Conservation (phyloP, 371 early-diverging fungal species). For the Capillidium heterosporum region DNA sequence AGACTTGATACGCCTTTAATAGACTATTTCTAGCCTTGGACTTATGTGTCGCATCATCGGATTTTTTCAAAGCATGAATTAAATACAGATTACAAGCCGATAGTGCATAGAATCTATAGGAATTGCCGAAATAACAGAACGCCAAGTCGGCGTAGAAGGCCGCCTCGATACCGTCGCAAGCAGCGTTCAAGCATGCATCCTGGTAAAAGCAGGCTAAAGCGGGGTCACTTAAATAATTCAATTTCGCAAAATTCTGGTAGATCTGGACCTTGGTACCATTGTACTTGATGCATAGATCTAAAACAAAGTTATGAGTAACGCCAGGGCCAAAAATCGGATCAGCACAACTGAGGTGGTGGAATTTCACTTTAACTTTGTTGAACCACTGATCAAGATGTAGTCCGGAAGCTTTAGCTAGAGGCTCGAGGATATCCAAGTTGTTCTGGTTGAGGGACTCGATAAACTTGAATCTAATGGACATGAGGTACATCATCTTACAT, state of each 20-base stretch:
- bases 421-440: neutral
- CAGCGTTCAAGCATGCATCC: too few relatives aligned
- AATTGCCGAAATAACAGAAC: neutral
- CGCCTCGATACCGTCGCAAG: too few relatives aligned
- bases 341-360: neutral
- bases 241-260: neutral
- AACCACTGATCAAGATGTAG: neutral
- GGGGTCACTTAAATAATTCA: too few relatives aligned
- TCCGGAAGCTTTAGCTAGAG: neutral
- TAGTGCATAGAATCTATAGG: conserved; percentile 1
- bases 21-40: too few relatives aligned
- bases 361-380: neutral
- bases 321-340: neutral
- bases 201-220: too few relatives aligned
- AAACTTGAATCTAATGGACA: conserved; percentile 1
- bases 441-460: neutral
- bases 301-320: neutral
- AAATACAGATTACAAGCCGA: neutral
- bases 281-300: neutral
- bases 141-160: neutral
- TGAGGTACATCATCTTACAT: conserved; percentile 4
- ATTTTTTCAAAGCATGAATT: neutral
- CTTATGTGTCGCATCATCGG: too few relatives aligned
- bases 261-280: conserved; percentile 3
- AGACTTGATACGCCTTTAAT: too few relatives aligned